phyloP scores from a whole-genome alignment of 192 early-diverging fungal species.

The Backusella circina region DNA sequence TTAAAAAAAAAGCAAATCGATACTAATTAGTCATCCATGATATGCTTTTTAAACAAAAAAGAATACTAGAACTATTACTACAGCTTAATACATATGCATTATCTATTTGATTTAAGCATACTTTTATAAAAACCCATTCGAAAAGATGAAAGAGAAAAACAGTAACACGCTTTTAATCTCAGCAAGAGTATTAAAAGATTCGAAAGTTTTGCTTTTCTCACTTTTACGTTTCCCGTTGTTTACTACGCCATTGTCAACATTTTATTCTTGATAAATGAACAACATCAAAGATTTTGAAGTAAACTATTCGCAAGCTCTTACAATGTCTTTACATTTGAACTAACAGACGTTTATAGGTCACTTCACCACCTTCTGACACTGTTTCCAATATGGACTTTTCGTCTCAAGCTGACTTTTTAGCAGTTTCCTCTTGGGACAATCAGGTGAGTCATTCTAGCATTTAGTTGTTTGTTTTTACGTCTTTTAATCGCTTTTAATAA shows the following conservation, averaged over 20 bases:
- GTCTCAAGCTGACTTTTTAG: constrained; percentile 77
- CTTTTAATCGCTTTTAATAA: neutral
- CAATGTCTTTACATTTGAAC: neutral
- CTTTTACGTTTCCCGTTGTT: neutral
- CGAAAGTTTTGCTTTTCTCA: neutral
- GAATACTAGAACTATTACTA: neutral
- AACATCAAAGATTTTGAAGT: constrained; percentile 21
- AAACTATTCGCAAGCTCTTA: neutral
- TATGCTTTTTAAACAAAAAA: too few species aligned
- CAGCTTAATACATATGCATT: neutral
- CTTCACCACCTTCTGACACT: constrained; percentile 66
- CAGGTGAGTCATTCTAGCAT: constrained; percentile 19
- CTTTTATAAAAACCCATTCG: too few species aligned
- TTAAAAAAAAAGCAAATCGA: neutral
- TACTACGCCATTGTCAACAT: neutral
- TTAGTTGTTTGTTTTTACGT: neutral
- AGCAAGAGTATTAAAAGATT: neutral
- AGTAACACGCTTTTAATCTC: neutral
- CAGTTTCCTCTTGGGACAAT: constrained; percentile 91
- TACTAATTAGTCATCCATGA: too few species aligned
- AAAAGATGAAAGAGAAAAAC: neutral
- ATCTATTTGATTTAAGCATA: neutral
- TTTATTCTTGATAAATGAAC: neutral
- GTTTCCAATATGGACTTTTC: constrained; percentile 83
- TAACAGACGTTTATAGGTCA: constrained; percentile 32